Evolutionary conservation across 176 grass and related monocot species (phyloP).

Genomic region (Calamus simplicifolius): DNA sequence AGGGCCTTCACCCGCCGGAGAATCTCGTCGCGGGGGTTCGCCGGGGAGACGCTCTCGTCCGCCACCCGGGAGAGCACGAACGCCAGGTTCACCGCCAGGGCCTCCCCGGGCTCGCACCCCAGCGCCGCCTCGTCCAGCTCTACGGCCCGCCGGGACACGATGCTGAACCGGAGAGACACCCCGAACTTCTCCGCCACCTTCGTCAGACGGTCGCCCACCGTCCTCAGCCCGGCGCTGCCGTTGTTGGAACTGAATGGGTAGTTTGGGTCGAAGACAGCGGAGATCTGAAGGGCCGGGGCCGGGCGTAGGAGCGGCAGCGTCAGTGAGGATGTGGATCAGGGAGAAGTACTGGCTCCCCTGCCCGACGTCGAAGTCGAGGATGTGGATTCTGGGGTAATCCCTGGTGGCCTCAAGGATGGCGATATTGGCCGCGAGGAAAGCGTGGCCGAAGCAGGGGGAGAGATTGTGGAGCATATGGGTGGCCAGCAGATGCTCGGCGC

Average conservation of each 20-base stretch:
- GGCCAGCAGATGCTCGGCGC: not conserved
- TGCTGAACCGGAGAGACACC: slow-evolving; percentile 38
- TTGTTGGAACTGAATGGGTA: slow-evolving; percentile 1
- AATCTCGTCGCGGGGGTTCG: not conserved
- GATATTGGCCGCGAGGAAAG: not conserved
- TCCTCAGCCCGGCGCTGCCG: not conserved
- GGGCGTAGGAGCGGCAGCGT: not conserved
- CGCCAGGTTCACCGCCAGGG: slow-evolving; percentile 1
- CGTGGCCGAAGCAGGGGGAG: slow-evolving; percentile 9
- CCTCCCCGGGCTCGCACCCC: not conserved
- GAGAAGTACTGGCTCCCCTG: not conserved
- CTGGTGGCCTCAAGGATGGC: slow-evolving; percentile 7
- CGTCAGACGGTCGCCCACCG: slow-evolving; percentile 36
- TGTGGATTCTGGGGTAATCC: not conserved
- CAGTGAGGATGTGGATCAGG: slow-evolving; percentile 2
- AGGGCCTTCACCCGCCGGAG: not conserved
- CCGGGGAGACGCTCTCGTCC: not conserved
- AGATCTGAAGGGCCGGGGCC: not conserved
- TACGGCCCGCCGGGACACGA: slow-evolving; percentile 38
- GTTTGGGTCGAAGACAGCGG: slow-evolving; percentile 1
- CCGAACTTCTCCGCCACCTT: slow-evolving; percentile 42
- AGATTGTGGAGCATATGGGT: slow-evolving; percentile 1
- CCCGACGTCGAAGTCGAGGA: slow-evolving; percentile 12
- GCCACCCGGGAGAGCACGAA: slow-evolving; percentile 7
- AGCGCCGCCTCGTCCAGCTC: slow-evolving; percentile 39